A percentile compares a stretch with the other conserved stretches of the same genome.
phyloP scores from a whole-genome alignment of 208 protist species.

The Wallacemonas sp. region DNA sequence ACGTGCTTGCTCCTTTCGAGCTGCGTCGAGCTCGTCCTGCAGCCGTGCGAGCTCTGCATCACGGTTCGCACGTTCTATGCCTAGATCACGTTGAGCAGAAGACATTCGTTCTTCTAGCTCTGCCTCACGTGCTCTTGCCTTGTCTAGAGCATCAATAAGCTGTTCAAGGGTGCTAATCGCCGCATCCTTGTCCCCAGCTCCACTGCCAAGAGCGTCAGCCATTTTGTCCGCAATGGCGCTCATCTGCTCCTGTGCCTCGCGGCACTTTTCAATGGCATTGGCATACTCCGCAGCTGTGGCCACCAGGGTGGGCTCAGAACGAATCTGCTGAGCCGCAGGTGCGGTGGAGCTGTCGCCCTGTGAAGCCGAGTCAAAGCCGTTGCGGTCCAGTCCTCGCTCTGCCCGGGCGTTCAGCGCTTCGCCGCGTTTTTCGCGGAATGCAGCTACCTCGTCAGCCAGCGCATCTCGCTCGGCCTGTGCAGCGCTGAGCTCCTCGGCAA shows the following conservation, averaged over 20 bases:
- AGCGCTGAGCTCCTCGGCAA: too few relatives aligned
- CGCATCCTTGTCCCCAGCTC: background rate
- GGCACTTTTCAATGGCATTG: background rate
- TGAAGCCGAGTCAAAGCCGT: background rate
- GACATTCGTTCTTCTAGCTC: background rate
- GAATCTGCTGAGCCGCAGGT: constrained; percentile 1
- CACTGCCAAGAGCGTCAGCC: background rate
- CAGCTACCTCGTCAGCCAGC: background rate
- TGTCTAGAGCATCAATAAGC: constrained; percentile 8
- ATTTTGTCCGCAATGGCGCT: background rate
- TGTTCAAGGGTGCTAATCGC: constrained; percentile 14
- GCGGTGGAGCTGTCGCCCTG: background rate
- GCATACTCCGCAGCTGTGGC: constrained; percentile 17
- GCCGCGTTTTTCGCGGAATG: background rate
- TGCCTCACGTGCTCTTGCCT: background rate
- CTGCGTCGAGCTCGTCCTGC: background rate
- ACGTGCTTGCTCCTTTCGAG: background rate
- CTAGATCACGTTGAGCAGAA: background rate
- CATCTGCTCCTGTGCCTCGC: background rate
- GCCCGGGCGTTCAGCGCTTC: background rate
- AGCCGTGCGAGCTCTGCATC: background rate
- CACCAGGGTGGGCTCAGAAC: constrained; percentile 13
- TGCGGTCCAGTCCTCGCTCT: background rate
- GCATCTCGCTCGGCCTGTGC: too few relatives aligned
- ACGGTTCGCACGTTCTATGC: background rate